Base-by-base conservation (phyloP, 495 filamentous ascomycete species). In the Aspergillus saccharolyticus region DNA sequence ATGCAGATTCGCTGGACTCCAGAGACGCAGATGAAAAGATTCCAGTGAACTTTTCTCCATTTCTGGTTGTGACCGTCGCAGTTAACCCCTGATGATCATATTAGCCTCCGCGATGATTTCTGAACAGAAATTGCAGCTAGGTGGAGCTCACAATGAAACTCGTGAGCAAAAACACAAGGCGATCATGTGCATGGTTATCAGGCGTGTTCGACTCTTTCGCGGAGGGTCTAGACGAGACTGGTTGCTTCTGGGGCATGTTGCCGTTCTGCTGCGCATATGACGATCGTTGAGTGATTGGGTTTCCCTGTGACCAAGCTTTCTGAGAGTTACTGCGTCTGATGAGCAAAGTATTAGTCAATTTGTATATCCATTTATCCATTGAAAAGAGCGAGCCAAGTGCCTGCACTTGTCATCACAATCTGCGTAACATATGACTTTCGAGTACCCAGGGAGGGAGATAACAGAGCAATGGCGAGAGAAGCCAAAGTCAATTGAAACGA, bases 1-100 rank as follows among this genome's bases (percentile, higher is more conserved):
- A 89, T 48, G 78, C 79, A 16, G 83, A 74, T 53, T 87, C 80
- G 51, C 75, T 79, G 17, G 79, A 57, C 48, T 85, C 83, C 17
- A 86, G 68, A 45, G 76, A 77, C 4, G 80, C 82, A 42, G 82
- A 82, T 44, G 80, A 82, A 66, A 87, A 88, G 56, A 85, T 81
- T 60, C 89, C 89, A 44, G 83, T 83, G 71, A 84, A 94, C 60
- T 85, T 83, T 55, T 90, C 87, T 57, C 87, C 86, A 63, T 75
- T 84, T 62, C 83, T 83, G 15, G 88, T 80, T 15, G 83, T 87
- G 61, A 96, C 75, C 24, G 80, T 83, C 52, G 87, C 78, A 56
- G 74, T 73, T 56, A 84, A 76, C 59, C 89, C 89, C 90, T 96
- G 66, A 10, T 60, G 54, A 58, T 63, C n/a, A n/a, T 45, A 67